A percentile compares a stretch with the other conserved stretches of the same genome.
phyloP scores from a whole-genome alignment of 768 basidiomycete species.

The Rhodotorula babjevae region DNA sequence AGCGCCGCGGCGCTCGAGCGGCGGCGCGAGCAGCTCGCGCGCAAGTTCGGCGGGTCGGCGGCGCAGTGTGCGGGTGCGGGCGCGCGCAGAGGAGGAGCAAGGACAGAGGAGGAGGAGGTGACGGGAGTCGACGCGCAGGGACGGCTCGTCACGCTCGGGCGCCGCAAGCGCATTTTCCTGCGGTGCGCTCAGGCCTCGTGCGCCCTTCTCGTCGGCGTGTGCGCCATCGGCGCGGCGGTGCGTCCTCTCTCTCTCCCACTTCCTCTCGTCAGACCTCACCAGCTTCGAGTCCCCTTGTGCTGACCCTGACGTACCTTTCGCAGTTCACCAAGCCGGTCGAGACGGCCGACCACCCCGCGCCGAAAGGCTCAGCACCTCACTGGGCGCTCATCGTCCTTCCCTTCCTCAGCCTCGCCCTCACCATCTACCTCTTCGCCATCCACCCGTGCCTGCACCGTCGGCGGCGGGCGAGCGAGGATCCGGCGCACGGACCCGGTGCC shows the following conservation, averaged over 20 bases:
- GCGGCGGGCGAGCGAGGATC: neutral
- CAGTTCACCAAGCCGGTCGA: constrained; percentile 12
- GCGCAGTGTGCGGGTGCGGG: neutral
- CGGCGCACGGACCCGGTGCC: neutral
- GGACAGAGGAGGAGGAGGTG: neutral
- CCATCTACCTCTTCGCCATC: constrained; percentile 1
- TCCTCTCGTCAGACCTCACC: too few species aligned
- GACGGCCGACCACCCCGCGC: neutral
- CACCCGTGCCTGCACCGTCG: neutral
- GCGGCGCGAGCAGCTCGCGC: constrained; percentile 2
- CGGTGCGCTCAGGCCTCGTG: neutral
- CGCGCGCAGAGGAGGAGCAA: neutral
- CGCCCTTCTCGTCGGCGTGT: neutral
- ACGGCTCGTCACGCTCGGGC: neutral
- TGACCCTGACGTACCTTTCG: accelerated
- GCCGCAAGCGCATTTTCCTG: neutral
- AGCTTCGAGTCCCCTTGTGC: too few species aligned
- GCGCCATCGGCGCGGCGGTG: neutral
- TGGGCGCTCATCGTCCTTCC: constrained; percentile 18
- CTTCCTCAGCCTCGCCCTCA: constrained; percentile 17
- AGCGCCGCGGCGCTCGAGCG: neutral
- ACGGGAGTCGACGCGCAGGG: neutral
- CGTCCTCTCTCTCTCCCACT: neutral
- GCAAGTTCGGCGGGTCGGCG: neutral
- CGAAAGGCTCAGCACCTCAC: neutral